Evolutionary conservation across 2,329 filamentous ascomycete species (phyloP).

Genomic region (Colletotrichum camelliae): DNA sequence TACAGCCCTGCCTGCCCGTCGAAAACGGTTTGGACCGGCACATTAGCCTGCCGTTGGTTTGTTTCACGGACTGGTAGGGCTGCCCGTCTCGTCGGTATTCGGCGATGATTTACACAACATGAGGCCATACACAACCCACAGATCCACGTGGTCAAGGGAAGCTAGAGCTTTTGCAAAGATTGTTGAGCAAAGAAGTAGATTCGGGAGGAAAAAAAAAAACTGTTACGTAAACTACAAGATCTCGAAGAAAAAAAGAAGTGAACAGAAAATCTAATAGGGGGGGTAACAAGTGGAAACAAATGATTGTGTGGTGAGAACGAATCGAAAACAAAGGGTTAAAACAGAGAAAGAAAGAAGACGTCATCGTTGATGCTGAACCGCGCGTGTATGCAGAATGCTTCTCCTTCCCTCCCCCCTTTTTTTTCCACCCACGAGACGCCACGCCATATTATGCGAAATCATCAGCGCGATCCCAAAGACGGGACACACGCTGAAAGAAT

Average conservation of each 20-base stretch:
- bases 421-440: conserved; percentile 1
- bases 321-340: not conserved
- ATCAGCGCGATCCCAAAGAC: not conserved
- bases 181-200: not conserved
- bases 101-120: not conserved
- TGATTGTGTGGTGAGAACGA: not conserved
- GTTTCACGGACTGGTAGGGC: not conserved
- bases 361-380: conserved; percentile 9
- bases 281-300: not conserved
- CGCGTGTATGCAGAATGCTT: conserved; percentile 8
- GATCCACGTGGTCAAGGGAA: not conserved
- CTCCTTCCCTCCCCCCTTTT: not conserved
- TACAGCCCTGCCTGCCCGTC: not conserved
- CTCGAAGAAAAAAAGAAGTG: not conserved
- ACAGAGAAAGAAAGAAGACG: not conserved
- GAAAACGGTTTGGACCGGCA: not conserved
- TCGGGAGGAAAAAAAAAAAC: not conserved
- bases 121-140: not conserved
- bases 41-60: not conserved
- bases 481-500: not conserved
- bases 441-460: not conserved
- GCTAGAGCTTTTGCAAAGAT: not conserved
- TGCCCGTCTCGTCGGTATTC: not conserved
- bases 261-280: not conserved
- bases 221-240: not conserved